These are phyloP conservation scores for Colletotrichum cuscutae DNA, from an alignment of 2,329 filamentous ascomycete species.

Conservation along the genomic window DNA sequence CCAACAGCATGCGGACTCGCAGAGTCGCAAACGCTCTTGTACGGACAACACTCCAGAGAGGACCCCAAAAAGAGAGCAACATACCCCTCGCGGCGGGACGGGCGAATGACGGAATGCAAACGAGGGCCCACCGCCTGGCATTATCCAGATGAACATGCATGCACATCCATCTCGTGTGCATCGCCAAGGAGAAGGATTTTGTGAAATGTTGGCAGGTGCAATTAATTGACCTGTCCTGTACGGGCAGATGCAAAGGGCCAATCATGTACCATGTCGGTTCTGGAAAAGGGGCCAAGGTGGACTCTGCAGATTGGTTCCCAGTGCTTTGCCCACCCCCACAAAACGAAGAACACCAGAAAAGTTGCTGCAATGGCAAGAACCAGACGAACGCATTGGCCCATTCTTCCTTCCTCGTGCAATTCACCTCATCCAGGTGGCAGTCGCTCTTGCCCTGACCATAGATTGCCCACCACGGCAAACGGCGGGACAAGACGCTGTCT, in stretches of 20 bases:
- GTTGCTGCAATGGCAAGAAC: not conserved
- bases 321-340: constrained; percentile 2
- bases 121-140: constrained; percentile 2
- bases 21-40: not conserved
- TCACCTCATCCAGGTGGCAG: not conserved
- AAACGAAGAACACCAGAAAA: not conserved
- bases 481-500: not conserved
- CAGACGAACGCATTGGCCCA: not conserved
- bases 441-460: no score
- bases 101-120: constrained; percentile 16
- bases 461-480: constrained; percentile 2
- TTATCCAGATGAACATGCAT: constrained; percentile 15
- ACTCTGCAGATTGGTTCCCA: not conserved
- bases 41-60: not conserved
- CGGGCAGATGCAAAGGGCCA: not conserved
- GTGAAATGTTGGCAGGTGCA: constrained; percentile 9
- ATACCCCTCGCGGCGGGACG: constrained; percentile 2
- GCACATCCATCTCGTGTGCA: constrained; percentile 7
- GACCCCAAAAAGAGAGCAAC: not conserved
- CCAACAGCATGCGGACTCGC: not conserved
- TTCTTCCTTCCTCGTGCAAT: not conserved
- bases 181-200: constrained; percentile 12
- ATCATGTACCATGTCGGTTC: not conserved
- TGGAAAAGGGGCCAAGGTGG: not conserved
- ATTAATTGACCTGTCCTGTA: not conserved